Evolutionary conservation across 176 grass and related monocot genomes (phyloP), one percentile per base, ranked within the genome.

Genomic region (Oryza officinalis): DNA sequence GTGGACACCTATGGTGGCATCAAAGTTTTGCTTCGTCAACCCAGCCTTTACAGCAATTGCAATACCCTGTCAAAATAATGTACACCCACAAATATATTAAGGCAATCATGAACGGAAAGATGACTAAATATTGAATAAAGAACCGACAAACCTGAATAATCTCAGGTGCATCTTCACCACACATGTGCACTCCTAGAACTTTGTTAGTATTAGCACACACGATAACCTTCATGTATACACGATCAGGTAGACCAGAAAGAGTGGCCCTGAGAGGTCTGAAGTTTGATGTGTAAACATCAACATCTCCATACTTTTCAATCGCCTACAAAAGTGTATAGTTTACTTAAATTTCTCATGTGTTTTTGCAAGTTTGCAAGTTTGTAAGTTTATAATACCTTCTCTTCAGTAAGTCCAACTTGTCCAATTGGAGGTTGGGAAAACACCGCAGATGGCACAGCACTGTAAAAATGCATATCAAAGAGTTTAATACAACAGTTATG

Each of bases 11-110:
- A 97, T 64, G 26, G 91, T 97, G 37, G 86, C 43, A 89, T 97
- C 94, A 86, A 97, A 97, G 59, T 89, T 82, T 66, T 85, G 89
- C 76, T 97, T 97, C 17, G 81, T 97, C 31, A 97, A 77, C 46
- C 88, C 91, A 80, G 91, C 94, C 82, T 91, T 97, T 46, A 97
- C 94, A 80, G 94, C 91, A 88, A 97, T 91, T 44, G 87, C 91
- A 87, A 93, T 74, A 22, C 84, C 87, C 89, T 97, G 84, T 27
- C 69, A 59, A 45, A 45, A 78, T 43, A 83, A 49, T 59, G 35
- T 71, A 69, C 31, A 25, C 69, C 12, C 76, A 63, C 33, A 72
- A 27, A 81, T 35, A 54, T 46, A 40, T 63, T 52, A 80, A 47
- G 27, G 63, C 26, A 52, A 81, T 13, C 35, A 67, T 68, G 10